Base-by-base conservation (phyloP, 768 basidiomycete genomes). In the Boletus eberwhitei region DNA sequence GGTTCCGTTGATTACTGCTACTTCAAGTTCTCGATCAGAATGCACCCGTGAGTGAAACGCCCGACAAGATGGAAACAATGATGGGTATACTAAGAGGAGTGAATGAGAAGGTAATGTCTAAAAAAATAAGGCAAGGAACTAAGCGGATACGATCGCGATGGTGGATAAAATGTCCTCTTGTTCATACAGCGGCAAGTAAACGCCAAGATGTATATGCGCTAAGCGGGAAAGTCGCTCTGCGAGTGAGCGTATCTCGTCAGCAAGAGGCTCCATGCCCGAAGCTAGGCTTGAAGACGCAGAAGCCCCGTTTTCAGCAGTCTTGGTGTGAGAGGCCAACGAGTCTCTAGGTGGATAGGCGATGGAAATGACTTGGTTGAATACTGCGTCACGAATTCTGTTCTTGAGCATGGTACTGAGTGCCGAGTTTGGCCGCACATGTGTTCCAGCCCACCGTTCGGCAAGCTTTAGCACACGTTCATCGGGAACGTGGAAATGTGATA, bases 111-210 rank as follows among this genome's bases (percentile, higher is more conserved):
- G 46, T 55, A 54, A 58, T 40, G 57, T 70, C 66, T 68, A 70
- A 31, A 36, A 37, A 55, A 52, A 58, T 50, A 55, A 61, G 43
- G 48, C 44, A 47, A 50, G 16, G 42, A 58, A 52, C 59, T 60
- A 69, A 11, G 55, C 4, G 34, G 59, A 57, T 59, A 55, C 34
- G 19, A 37, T 56, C 53, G 55, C 57, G 8, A 68, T 57, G 49
- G 59, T 42, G 44, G 68, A 68, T 53, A 64, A 50, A 59, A 66
- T 52, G 58, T 79, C 82, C 57, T 84, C 79, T 62, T 81, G 80
- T 70, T 88, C 85, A 72, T 93, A 93, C 52, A 91, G 68, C n/a
- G 82, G 80, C 36, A 88, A 74, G 69, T 89, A 92, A 48, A 88
- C 84, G 58, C 84, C 81, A 49, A 90, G 75, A 69, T 93, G 89